These are phyloP conservation scores for Fusarium dimerum DNA, from an alignment of 2,329 filamentous ascomycete genomes.

Conservation along the genomic window DNA sequence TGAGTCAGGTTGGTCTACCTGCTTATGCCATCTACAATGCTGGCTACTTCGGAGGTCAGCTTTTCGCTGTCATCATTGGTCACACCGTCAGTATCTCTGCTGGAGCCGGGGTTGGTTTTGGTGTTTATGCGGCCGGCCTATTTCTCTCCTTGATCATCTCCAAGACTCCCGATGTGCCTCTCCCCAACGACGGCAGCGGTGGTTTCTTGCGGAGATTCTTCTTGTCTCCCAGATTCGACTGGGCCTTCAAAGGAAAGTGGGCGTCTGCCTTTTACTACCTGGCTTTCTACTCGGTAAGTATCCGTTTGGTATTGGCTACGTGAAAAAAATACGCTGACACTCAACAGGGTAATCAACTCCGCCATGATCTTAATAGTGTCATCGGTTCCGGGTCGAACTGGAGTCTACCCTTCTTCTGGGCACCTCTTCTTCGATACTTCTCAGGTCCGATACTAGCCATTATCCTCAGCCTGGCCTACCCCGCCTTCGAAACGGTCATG, in stretches of 20 bases:
- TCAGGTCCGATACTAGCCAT: conserved; percentile 51
- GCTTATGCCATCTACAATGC: conserved; percentile 48
- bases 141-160: conserved; percentile 41
- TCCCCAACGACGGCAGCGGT: conserved; percentile 37
- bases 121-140: conserved; percentile 47
- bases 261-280: conserved; percentile 52
- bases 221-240: conserved; percentile 2
- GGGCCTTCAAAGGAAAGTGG: conserved; percentile 42
- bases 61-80: conserved; percentile 51
- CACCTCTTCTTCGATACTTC: conserved; percentile 50
- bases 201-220: conserved; percentile 37
- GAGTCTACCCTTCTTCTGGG: conserved; percentile 54
- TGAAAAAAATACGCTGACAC: conserved; percentile 2
- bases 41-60: conserved; percentile 54
- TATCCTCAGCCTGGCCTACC: conserved; percentile 54
- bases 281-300: conserved; percentile 56
- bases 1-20: conserved; percentile 44
- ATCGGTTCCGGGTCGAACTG: conserved; percentile 57
- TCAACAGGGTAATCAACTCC: conserved; percentile 54
- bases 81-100: conserved; percentile 45
- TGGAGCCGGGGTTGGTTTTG: conserved; percentile 54
- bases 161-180: conserved; percentile 40
- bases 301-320: too few species aligned
- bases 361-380: conserved; percentile 54
- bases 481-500: conserved; percentile 47